A percentile compares a stretch with the other conserved stretches of the same genome.
Evolutionary conservation across 345 rosid species (phyloP).

Genomic region (Zanthoxylum bungeanum): DNA sequence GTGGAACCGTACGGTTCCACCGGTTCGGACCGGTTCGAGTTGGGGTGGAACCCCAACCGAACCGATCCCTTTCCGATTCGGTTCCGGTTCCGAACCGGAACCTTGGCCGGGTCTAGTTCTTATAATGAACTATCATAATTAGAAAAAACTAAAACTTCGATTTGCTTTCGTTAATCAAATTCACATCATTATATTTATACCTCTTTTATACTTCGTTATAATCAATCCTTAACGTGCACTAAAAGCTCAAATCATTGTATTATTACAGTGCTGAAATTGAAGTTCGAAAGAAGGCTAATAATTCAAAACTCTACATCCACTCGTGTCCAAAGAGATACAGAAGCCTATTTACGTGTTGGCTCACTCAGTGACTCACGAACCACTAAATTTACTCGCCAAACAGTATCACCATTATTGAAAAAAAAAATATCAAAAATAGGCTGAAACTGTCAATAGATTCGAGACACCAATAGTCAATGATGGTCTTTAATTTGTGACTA

Average conservation of each 20-base stretch:
- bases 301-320: not conserved
- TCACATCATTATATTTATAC: not conserved
- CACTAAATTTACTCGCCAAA: not conserved
- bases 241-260: conserved; percentile 7
- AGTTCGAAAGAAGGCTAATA: not conserved
- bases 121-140: not conserved
- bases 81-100: too few relatives aligned
- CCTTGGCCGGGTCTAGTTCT: too few relatives aligned
- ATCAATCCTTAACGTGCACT: conserved; percentile 12
- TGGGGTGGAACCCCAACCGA: too few relatives aligned
- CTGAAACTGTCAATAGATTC: not conserved
- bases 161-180: not conserved
- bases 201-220: not conserved
- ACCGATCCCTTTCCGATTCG: too few relatives aligned
- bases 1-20: too few relatives aligned
- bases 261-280: not conserved
- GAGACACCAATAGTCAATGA: not conserved
- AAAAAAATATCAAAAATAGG: too few relatives aligned
- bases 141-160: not conserved
- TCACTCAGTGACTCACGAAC: not conserved
- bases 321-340: not conserved
- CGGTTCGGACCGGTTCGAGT: too few relatives aligned
- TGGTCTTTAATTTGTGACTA: not conserved
- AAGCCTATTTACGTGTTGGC: not conserved
- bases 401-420: not conserved